phyloP scores from a whole-genome alignment of 1,139 yeast species.

The Kodamaea anthophila region DNA sequence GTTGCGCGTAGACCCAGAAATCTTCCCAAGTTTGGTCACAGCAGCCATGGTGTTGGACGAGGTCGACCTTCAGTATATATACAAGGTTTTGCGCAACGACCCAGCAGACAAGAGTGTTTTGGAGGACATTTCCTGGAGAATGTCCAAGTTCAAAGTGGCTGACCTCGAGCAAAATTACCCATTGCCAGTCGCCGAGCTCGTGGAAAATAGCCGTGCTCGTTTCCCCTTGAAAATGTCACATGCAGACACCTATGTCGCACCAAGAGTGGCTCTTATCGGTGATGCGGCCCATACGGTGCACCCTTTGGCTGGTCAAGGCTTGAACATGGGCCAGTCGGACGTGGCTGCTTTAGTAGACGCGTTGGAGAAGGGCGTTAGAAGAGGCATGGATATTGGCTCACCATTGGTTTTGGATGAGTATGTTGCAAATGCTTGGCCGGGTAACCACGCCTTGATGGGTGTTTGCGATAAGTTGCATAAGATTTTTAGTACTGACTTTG shows the following conservation, averaged over 20 bases:
- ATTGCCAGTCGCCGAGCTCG: slow-evolving; percentile 52
- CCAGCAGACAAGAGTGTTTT: slow-evolving; percentile 45
- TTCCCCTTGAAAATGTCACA: slow-evolving; percentile 88
- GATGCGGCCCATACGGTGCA: slow-evolving; percentile 98
- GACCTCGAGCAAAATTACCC: slow-evolving; percentile 61
- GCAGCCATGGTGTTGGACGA: slow-evolving; percentile 75
- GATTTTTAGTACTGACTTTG: slow-evolving; percentile 67
- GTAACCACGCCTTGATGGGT: slow-evolving; percentile 75
- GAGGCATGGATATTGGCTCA: slow-evolving; percentile 89
- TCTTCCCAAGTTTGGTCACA: slow-evolving; percentile 68
- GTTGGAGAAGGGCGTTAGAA: slow-evolving; percentile 57
- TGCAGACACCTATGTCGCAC: slow-evolving; percentile 81
- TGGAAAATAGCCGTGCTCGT: slow-evolving; percentile 66
- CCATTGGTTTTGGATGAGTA: slow-evolving; percentile 80
- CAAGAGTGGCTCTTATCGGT: slow-evolving; percentile 85
- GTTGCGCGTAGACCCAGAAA: slow-evolving; percentile 49
- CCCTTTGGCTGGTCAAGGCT: slow-evolving; percentile 97
- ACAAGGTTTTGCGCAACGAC: slow-evolving; percentile 23
- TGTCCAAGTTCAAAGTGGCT: slow-evolving; percentile 35
- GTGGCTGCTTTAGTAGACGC: slow-evolving; percentile 67
- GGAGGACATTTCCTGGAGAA: slow-evolving; percentile 71
- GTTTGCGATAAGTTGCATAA: slow-evolving; percentile 91
- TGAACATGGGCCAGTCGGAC: slow-evolving; percentile 97
- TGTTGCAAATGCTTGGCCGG: slow-evolving; percentile 73
- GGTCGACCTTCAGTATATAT: slow-evolving; percentile 36